Percentiles rank a stretch among this genome's conserved stretches.
These are phyloP conservation scores for Asterionellopsis glacialis DNA, from an alignment of 108 stramenopile genomes.

Conservation along the genomic window DNA sequence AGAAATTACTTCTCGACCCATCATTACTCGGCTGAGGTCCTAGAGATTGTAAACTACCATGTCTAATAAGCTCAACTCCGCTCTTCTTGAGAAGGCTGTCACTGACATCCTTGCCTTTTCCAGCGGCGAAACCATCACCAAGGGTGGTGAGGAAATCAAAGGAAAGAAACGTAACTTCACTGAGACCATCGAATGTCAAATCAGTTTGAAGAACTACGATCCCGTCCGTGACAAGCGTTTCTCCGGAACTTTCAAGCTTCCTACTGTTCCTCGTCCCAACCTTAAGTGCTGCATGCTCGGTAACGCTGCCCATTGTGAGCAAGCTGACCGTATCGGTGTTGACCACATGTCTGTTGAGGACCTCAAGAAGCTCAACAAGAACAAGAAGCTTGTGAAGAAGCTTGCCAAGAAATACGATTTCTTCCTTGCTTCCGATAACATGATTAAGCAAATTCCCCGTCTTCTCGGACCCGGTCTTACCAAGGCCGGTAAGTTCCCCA, in stretches of 20 bases:
- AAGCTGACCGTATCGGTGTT: slow-evolving; percentile 96
- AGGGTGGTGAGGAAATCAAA: slow-evolving; percentile 56
- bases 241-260: slow-evolving; percentile 99
- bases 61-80: slow-evolving; percentile 81
- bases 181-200: slow-evolving; percentile 97
- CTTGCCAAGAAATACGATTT: slow-evolving; percentile 99
- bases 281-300: slow-evolving; percentile 98
- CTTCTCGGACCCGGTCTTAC: slow-evolving; percentile 99
- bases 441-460: slow-evolving; percentile 99
- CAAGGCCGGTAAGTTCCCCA: slow-evolving; percentile 99
- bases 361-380: slow-evolving; percentile 99
- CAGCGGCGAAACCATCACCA: slow-evolving; percentile 32
- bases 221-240: slow-evolving; percentile 99
- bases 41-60: slow-evolving; percentile 31
- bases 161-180: slow-evolving; percentile 99
- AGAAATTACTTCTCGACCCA: slow-evolving; percentile 50
- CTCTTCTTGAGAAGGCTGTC: slow-evolving; percentile 69
- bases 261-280: slow-evolving; percentile 90
- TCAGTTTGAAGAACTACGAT: slow-evolving; percentile 99
- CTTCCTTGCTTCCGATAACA: slow-evolving; percentile 98
- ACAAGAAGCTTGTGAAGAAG: slow-evolving; percentile 99
- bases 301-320: slow-evolving; percentile 98
- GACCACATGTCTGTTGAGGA: slow-evolving; percentile 98
- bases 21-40: slow-evolving; percentile 60
- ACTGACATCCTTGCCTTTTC: slow-evolving; percentile 46